Evolutionary conservation across 2,329 filamentous ascomycete species (phyloP).

Genomic region (Zymoseptoria passerinii): DNA sequence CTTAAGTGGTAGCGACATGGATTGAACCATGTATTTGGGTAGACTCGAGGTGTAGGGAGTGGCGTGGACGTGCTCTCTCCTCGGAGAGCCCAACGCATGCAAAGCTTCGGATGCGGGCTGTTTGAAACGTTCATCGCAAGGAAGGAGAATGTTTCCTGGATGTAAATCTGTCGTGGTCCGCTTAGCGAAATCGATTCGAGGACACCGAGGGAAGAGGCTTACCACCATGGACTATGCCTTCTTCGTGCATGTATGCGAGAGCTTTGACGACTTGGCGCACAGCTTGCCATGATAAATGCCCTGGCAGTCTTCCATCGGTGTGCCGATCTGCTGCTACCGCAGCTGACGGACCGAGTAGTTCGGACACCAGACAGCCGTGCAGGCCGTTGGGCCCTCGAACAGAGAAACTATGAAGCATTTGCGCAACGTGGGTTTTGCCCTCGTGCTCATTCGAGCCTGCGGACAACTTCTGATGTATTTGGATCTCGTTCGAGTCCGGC

Average conservation of each 20-base stretch:
- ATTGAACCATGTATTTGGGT: neutral
- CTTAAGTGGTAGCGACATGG: neutral
- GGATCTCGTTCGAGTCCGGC: neutral
- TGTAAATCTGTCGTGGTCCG: neutral
- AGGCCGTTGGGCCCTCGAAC: neutral
- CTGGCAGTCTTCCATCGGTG: neutral
- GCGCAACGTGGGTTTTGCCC: neutral
- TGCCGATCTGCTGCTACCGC: neutral
- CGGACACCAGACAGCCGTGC: neutral
- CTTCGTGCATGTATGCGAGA: neutral
- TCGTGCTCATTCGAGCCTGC: neutral
- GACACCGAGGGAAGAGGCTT: neutral
- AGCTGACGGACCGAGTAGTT: neutral
- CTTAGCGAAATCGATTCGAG: too few relatives aligned
- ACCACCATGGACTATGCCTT: neutral
- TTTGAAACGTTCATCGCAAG: neutral
- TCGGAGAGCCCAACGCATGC: neutral
- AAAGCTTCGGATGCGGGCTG: neutral
- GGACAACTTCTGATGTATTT: neutral
- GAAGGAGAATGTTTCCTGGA: neutral
- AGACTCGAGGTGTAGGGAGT: neutral
- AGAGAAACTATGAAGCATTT: neutral
- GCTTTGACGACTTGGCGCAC: neutral
- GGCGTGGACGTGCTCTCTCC: neutral
- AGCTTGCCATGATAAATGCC: neutral